Base-by-base conservation (phyloP, 352 stramenopile species). In the Salisapilia sapeloensis region DNA sequence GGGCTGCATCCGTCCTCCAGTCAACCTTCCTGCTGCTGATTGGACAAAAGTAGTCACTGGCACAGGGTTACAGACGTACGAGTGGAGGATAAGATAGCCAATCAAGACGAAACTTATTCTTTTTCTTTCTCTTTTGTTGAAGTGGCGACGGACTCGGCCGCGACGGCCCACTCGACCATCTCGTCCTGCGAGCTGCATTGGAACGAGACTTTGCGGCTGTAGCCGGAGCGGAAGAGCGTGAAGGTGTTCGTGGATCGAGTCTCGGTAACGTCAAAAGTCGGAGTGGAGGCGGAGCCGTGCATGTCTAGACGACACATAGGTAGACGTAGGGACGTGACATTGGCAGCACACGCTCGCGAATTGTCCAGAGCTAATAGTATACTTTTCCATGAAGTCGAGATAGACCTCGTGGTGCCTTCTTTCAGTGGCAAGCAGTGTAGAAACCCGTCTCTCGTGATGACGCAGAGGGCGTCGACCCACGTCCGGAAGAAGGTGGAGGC, bases 81-180 rank as follows among this genome's bases (percentile, higher is more conserved):
- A n/a, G n/a, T n/a, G n/a, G n/a, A n/a, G n/a, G n/a, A n/a, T n/a
- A n/a, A n/a, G n/a, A n/a, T n/a, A n/a, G n/a, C n/a, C n/a, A n/a
- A n/a, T n/a, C n/a, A n/a, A n/a, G n/a, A n/a, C n/a, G n/a, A n/a
- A n/a, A n/a, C n/a, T n/a, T n/a, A n/a, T n/a, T n/a, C n/a, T n/a
- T n/a, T n/a, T n/a, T n/a, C n/a, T n/a, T n/a, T n/a, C n/a, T n/a
- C n/a, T n/a, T n/a, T n/a, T n/a, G n/a, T 56, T 62, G 25, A 69
- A 32, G 63, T 60, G 37, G 83, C 67, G 30, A 86, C 77, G 11
- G 44, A 54, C 46, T 83, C 77, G 22, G 66, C 61, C 6, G 69
- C 65, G 13, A 89, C 66, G 13, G 85, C 61, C 72, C 72, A 89
- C 29, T 84, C 72, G 40, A 89, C 66, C 4, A 89, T 40, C 33